Evolutionary conservation across 2,329 filamentous ascomycete genomes (phyloP).

Genomic region (Moelleriella libera): DNA sequence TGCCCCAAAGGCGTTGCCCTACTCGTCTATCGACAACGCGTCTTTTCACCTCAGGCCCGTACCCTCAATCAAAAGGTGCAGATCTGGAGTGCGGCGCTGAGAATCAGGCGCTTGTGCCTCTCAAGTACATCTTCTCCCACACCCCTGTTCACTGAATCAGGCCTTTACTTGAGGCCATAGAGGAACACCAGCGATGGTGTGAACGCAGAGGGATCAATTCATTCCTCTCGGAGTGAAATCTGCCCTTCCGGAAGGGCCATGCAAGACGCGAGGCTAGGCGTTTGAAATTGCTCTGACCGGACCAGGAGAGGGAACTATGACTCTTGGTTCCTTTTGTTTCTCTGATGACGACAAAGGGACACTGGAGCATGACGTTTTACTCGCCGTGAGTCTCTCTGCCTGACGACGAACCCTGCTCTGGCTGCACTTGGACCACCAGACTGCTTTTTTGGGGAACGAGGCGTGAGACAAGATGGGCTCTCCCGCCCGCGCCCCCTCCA

Average conservation of each 20-base stretch:
- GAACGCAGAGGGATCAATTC: too few species aligned
- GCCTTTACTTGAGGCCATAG: neutral
- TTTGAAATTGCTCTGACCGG: too few species aligned
- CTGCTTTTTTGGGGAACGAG: neutral
- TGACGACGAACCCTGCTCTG: constrained; percentile 1
- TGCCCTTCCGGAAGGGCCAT: too few species aligned
- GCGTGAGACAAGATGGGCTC: neutral
- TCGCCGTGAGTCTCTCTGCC: neutral
- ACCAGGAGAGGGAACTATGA: too few species aligned
- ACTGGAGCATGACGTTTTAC: neutral
- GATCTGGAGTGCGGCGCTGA: neutral
- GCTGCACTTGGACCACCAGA: neutral
- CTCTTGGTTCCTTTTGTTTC: too few species aligned
- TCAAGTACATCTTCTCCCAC: neutral
- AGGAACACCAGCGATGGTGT: too few species aligned
- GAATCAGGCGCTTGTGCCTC: too few species aligned
- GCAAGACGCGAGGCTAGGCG: too few species aligned
- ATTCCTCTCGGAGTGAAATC: too few species aligned
- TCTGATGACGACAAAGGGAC: too few species aligned
- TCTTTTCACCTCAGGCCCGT: neutral
- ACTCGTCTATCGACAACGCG: neutral
- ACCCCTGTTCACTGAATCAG: neutral
- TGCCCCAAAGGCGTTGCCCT: neutral
- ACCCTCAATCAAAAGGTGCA: neutral
- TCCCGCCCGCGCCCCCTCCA: neutral